phyloP scores from a whole-genome alignment of 2,329 filamentous ascomycete species.

The Gaeumannomyces sp. region DNA sequence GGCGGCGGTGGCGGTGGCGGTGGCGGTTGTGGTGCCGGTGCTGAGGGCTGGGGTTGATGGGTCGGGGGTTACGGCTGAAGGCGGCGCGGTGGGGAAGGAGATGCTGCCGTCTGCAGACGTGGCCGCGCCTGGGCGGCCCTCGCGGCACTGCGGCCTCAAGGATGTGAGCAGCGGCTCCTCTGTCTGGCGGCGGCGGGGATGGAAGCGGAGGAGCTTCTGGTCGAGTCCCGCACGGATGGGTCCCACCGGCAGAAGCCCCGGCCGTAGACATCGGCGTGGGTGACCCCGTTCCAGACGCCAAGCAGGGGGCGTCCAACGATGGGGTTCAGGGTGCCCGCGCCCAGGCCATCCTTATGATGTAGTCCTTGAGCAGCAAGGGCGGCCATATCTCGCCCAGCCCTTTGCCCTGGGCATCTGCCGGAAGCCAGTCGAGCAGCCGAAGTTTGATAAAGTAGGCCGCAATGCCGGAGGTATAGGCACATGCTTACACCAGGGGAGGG shows the following conservation, averaged over 20 bases:
- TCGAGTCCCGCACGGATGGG: neutral
- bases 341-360: neutral
- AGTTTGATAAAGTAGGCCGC: constrained; percentile 6
- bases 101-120: neutral
- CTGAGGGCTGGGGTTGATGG: neutral
- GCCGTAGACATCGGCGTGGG: neutral
- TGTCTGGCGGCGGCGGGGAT: neutral
- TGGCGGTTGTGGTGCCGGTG: neutral
- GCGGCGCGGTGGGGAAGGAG: too few relatives aligned
- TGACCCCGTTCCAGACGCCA: constrained; percentile 1
- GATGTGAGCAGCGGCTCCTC: neutral
- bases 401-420: neutral
- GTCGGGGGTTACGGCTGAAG: neutral
- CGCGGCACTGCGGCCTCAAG: neutral
- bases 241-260: neutral
- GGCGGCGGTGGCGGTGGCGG: neutral
- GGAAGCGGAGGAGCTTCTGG: neutral
- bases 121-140: neutral
- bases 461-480: neutral
- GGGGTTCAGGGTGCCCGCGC: constrained; percentile 1
- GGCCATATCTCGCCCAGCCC: neutral
- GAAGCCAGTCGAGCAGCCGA: neutral
- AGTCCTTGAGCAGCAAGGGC: neutral
- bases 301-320: neutral
- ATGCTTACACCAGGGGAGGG: neutral